Evolutionary conservation across 768 basidiomycete genomes (phyloP), one percentile per base, ranked within the genome.

Genomic region (Serendipita vermifera): DNA sequence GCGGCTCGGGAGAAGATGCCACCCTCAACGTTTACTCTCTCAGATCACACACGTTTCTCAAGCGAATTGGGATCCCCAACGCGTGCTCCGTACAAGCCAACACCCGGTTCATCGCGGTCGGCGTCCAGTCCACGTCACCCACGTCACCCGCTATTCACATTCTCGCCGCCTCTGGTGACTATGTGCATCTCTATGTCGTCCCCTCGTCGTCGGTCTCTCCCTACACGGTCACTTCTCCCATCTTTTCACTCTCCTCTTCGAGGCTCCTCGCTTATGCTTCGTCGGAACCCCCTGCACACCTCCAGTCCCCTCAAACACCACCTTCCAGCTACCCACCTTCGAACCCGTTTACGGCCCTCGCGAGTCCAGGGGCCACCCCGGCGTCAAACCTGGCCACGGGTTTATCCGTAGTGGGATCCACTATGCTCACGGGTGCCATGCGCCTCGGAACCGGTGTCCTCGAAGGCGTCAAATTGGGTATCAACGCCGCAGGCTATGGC

Each of bases 381-480:
- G 32, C 20, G 4, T 51, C 46, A 9, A 26, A 29, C 22, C 46
- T 51, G 20, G 46, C 46, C n/a, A n/a, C n/a, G n/a, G n/a, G 9
- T 51, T 22, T 51, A 29, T 51, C 9, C 15, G 46, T n/a, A n/a
- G 15, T 51, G 46, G 46, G n/a, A n/a, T n/a, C n/a, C n/a, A n/a
- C n/a, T 26, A 29, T 51, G 9, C 11, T 51, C 11, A 51, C 46
- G 6, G 46, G 46, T 51, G 46, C 46, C 1, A 20, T 20, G 20
- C 46, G 17, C 22, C 22, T 51, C n/a, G 46, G 46, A 4, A 15
- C 46, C 9, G 46, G 46, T 5, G 46, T 51, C n/a, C 22, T 31
- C 7, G 46, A 51, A 26, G 46, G 46, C 9, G 27, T 51, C 5
- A 20, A 31, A 15, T 15, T 51, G 5, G 46, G 46, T 26, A 51